Conservation (phyloP, 768 basidiomycete species). For the Leccinellum rugosiceps region DNA sequence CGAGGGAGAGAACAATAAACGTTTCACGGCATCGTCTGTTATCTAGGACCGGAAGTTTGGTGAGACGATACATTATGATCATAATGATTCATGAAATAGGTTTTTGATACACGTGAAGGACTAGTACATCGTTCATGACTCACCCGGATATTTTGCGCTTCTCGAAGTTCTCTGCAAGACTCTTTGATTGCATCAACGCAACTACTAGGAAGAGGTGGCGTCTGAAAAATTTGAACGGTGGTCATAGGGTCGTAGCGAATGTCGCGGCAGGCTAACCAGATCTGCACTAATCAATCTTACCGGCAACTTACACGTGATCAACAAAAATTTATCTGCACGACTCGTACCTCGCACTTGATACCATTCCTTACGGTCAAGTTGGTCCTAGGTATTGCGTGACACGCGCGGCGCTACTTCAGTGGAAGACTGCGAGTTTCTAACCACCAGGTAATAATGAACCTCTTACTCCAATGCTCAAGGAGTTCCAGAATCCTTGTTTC, state of each 20-base stretch:
- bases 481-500: conserved; percentile 1
- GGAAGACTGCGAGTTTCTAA: not conserved
- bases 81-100: not conserved
- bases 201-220: conserved; percentile 44
- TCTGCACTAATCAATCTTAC: no score
- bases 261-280: no score
- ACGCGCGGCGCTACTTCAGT: not conserved
- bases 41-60: conserved; percentile 43
- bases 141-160: conserved; percentile 51
- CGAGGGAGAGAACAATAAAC: conserved; percentile 60
- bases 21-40: conserved; percentile 49
- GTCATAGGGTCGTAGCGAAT: conserved; percentile 18
- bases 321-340: not conserved
- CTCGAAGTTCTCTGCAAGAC: conserved; percentile 48
- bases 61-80: conserved; percentile 5
- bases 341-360: not conserved
- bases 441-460: conserved; percentile 15
- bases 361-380: no score
- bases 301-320: not conserved
- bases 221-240: not conserved
- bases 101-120: conserved; percentile 2
- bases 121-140: conserved; percentile 20
- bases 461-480: conserved; percentile 11
- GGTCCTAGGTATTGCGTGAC: no score
- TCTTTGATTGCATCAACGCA: conserved; percentile 52